A percentile compares a stretch with the other conserved stretches of the same genome.
These are phyloP conservation scores for Microdochium bolleyi DNA, from an alignment of 2,329 filamentous ascomycete species.

Conservation along the genomic window DNA sequence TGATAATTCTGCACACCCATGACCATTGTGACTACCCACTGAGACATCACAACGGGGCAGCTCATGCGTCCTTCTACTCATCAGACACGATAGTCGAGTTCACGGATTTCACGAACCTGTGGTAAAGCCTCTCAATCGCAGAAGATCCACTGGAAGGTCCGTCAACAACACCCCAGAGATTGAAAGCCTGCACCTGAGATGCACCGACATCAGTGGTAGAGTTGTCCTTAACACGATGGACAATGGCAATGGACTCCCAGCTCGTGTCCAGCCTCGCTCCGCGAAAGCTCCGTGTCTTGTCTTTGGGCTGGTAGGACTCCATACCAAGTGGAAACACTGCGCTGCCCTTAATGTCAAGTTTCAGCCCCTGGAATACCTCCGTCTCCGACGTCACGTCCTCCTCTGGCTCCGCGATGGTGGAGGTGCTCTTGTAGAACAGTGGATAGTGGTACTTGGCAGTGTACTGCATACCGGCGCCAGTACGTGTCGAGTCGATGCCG, in stretches of 20 bases:
- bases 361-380: constrained; percentile 30
- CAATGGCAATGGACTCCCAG: constrained; percentile 50
- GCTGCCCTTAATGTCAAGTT: constrained; percentile 25
- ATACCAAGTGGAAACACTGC: constrained; percentile 49
- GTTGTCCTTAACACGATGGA: constrained; percentile 36
- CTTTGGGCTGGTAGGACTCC: constrained; percentile 47
- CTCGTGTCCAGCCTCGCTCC: constrained; percentile 34
- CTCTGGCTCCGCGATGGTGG: constrained; percentile 25
- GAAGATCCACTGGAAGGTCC: constrained; percentile 9
- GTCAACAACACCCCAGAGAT: constrained; percentile 43
- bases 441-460: constrained; percentile 46
- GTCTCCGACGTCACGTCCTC: constrained; percentile 38
- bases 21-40: not conserved
- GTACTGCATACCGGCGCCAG: constrained; percentile 1
- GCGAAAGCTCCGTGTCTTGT: constrained; percentile 13
- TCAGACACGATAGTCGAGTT: not conserved
- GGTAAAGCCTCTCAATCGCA: constrained; percentile 39
- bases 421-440: constrained; percentile 46
- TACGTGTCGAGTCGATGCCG: constrained; percentile 34
- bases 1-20: too few relatives aligned
- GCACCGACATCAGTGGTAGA: constrained; percentile 43
- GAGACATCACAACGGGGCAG: not conserved
- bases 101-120: constrained; percentile 35
- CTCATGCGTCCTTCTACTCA: not conserved
- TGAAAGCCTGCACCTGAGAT: constrained; percentile 46